Conservation (phyloP, 2,329 filamentous ascomycete genomes). For the Eurotiales sp. region DNA sequence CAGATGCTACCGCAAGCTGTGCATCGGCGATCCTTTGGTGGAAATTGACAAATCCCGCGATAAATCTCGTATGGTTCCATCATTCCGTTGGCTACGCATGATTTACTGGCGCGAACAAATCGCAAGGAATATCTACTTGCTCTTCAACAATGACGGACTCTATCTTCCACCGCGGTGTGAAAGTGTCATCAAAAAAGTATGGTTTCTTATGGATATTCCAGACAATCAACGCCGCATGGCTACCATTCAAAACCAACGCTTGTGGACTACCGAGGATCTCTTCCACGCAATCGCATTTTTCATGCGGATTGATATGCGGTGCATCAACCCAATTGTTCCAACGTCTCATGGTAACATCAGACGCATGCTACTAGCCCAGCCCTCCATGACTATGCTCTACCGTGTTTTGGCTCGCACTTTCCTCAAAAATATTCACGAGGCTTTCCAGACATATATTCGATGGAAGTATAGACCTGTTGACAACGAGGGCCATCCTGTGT, state of each 20-base stretch:
- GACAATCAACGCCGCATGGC: conserved; percentile 54
- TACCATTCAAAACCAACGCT: conserved; percentile 49
- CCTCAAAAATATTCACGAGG: conserved; percentile 49
- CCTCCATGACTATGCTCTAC: conserved; percentile 55
- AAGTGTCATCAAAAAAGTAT: conserved; percentile 60
- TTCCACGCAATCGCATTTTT: conserved; percentile 62
- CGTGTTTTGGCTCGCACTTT: conserved; percentile 56
- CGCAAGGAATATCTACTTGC: conserved; percentile 60
- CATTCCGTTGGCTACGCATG: conserved; percentile 66
- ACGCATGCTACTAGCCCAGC: conserved; percentile 59
- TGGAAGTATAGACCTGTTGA: conserved; percentile 49
- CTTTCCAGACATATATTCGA: conserved; percentile 55
- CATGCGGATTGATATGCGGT: conserved; percentile 67
- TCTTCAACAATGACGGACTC: conserved; percentile 57
- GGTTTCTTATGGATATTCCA: conserved; percentile 67
- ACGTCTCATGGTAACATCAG: conserved; percentile 50
- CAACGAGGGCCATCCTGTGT: conserved; percentile 32
- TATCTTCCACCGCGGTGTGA: conserved; percentile 50
- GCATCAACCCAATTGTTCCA: conserved; percentile 60
- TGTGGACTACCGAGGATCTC: conserved; percentile 61
- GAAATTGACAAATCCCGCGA: conserved; percentile 22
- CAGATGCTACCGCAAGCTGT: conserved; percentile 54
- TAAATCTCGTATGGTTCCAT: conserved; percentile 54
- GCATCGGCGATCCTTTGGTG: conserved; percentile 56
- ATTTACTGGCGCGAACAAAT: conserved; percentile 56